phyloP scores from a whole-genome alignment of 2,329 filamentous ascomycete species.

The Aspergillus eucalypticola region DNA sequence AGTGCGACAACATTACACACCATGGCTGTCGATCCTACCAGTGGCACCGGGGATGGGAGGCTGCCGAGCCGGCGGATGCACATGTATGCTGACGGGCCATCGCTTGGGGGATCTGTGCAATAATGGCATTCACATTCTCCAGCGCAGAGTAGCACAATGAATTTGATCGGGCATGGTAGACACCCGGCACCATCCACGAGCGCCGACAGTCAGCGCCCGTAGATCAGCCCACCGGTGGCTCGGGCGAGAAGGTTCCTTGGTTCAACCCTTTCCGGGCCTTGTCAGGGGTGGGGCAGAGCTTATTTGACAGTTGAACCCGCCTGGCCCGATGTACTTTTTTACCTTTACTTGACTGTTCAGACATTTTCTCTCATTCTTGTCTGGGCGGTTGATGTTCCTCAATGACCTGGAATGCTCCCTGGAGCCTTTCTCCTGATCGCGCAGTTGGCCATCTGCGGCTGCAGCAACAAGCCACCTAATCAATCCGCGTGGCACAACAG shows the following conservation, averaged over 20 bases:
- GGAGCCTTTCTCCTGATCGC: too few species aligned
- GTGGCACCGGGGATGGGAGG: conserved; percentile 15
- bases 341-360: too few species aligned
- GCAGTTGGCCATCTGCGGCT: too few species aligned
- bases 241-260: background rate
- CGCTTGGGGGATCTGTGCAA: conserved; percentile 3
- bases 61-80: conserved; percentile 22
- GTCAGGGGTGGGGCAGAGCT: background rate
- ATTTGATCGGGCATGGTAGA: background rate
- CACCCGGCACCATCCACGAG: background rate
- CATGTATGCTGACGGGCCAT: background rate
- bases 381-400: too few species aligned
- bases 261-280: background rate
- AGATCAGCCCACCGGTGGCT: background rate
- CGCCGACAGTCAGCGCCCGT: background rate
- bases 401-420: too few species aligned
- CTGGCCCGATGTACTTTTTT: too few species aligned
- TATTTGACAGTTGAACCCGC: background rate
- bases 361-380: too few species aligned
- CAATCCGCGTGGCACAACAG: background rate
- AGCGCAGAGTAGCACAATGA: background rate
- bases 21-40: background rate
- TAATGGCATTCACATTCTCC: background rate
- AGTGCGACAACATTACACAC: background rate
- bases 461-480: background rate